Base-by-base conservation (phyloP, 441 rosid genomes). In the Isatis lusitanica region DNA sequence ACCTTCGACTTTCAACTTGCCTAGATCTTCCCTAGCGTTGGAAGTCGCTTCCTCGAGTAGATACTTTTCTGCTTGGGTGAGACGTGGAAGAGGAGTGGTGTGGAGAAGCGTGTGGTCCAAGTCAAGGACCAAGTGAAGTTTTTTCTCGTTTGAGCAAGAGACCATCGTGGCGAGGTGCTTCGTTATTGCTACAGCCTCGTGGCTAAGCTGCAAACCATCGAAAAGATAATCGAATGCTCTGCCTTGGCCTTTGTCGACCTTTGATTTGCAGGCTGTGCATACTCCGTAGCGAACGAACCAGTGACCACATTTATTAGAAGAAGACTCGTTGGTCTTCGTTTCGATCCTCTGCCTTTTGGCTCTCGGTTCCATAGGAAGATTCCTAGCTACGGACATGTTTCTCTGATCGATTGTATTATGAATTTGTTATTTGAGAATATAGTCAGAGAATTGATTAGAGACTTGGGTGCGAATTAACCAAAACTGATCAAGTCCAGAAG, bases 111-210 rank as follows among this genome's bases (percentile, higher is more conserved):
- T 60, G 64, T 60, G 58, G 35, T 52, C 58, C 16, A 52, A 13
- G 58, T 52, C 58, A 52, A 52, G 58, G n/a, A 52, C 36, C 9
- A 60, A 39, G 64, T 60, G 33, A 11, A 60, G 64, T 24, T 59
- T 38, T 13, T 12, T 38, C 6, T 59, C 31, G 9, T 59, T 59
- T 17, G 15, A 24, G 18, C 17, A 59, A 6, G n/a, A 59, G 47
- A 26, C 57, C 3, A 18, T 11, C 7, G 31, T 10, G 47, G 64
- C 39, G 1, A 59, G 13, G 31, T n/a, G 33, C 6, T 60, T 60
- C 16, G 33, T 60, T 2, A 24, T 4, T n/a, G 33, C 46, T 11
- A 59, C 47, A 21, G 64, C 64, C 43, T 59, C 47, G 64, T 59
- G 64, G 64, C 64, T 59, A 18, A 59, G 47, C 5, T 59, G 46